Evolutionary conservation across 2,329 filamentous ascomycete genomes (phyloP).

Genomic region (Plenodomus biglobosus): DNA sequence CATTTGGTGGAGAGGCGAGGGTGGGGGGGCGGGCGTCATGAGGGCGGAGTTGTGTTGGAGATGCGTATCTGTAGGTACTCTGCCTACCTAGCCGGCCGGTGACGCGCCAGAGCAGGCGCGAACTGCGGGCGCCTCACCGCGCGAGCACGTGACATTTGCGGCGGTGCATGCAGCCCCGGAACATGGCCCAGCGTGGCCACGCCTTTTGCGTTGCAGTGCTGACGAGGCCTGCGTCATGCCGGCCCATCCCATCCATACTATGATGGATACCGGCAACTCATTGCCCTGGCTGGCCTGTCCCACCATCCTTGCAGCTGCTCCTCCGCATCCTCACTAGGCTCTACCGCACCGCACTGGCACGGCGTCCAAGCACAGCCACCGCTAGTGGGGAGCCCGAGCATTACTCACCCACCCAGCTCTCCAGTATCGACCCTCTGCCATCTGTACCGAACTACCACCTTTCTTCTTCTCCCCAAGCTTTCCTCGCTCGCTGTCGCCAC

Average conservation of each 20-base stretch:
- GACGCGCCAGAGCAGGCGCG: conserved; percentile 13
- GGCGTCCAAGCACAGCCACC: conserved; percentile 24
- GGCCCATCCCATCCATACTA: too few relatives aligned
- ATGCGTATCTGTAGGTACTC: background rate
- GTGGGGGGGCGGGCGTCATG: conserved; percentile 2
- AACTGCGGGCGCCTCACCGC: conserved; percentile 5
- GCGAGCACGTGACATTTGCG: conserved; percentile 13
- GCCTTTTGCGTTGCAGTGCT: background rate
- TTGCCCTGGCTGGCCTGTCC: too few relatives aligned
- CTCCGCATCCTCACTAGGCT: conserved; percentile 19
- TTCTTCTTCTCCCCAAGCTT: conserved; percentile 3
- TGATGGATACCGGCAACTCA: too few relatives aligned
- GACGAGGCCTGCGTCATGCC: conserved; percentile 3
- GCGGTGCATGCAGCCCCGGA: background rate
- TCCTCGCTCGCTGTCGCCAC: conserved; percentile 19
- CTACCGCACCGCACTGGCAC: conserved; percentile 18
- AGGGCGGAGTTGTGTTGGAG: conserved; percentile 1
- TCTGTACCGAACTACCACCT: too few relatives aligned
- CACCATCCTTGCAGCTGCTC: conserved; percentile 15
- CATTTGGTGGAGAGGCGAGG: conserved; percentile 12
- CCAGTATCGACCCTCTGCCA: background rate
- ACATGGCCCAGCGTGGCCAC: background rate
- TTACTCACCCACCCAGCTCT: background rate
- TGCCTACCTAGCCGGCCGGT: conserved; percentile 6
- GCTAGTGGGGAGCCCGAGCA: conserved; percentile 12